phyloP scores from a whole-genome alignment of 2,329 filamentous ascomycete species.

The Beauveria asiatica region DNA sequence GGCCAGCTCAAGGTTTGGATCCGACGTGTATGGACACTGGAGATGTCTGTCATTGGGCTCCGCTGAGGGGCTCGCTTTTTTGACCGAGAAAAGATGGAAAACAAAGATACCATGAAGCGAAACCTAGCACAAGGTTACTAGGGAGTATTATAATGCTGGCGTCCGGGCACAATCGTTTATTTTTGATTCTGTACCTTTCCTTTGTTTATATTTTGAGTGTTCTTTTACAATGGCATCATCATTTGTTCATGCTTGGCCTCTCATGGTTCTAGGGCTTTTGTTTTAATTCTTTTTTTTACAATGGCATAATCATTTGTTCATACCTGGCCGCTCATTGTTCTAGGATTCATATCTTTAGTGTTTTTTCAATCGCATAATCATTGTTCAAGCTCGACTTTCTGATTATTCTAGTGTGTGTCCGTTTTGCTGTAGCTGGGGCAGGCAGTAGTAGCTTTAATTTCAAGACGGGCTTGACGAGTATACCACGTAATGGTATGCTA shows the following conservation, averaged over 20 bases:
- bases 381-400: too few species aligned
- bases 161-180: conserved; percentile 9
- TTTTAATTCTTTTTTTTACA: too few species aligned
- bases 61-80: conserved; percentile 37
- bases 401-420: too few species aligned
- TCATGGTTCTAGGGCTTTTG: too few species aligned
- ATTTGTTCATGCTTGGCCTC: background rate
- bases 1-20: conserved; percentile 98
- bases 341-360: too few species aligned
- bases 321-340: too few species aligned
- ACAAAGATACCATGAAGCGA: conserved; percentile 7
- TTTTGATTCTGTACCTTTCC: conserved; percentile 4
- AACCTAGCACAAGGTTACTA: background rate
- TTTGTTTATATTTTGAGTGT: background rate
- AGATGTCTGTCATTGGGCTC: conserved; percentile 92
- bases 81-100: background rate
- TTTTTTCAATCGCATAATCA: too few species aligned
- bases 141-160: conserved; percentile 9
- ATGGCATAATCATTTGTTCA: too few species aligned
- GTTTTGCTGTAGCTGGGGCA: too few species aligned
- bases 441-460: too few species aligned
- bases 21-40: conserved; percentile 91
- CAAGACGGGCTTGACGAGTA: too few species aligned
- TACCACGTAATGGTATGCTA: too few species aligned
- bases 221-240: background rate